Conservation (phyloP, 148 eudicot species). For the Cornus florida region DNA sequence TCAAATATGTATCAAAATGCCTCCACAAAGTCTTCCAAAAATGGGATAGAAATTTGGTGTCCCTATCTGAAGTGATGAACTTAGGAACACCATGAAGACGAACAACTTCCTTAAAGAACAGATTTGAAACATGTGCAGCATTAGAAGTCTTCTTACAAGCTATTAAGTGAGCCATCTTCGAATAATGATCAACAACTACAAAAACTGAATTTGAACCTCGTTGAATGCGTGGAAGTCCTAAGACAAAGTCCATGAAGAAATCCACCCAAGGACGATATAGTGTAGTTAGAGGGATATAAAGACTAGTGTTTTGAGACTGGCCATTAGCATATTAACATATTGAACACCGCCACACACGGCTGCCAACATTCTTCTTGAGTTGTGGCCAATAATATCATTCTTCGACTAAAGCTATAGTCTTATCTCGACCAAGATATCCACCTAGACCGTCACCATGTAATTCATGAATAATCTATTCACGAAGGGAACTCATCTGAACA, state of each 20-base stretch:
- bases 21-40: background rate
- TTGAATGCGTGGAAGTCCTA: constrained; percentile 10
- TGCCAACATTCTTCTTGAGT: background rate
- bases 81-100: background rate
- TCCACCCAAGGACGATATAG: background rate
- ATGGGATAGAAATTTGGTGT: background rate
- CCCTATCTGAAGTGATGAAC: background rate
- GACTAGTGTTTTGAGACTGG: background rate
- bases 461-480: background rate
- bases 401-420: no score
- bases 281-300: constrained; percentile 6
- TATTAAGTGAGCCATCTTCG: no score
- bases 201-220: constrained; percentile 8
- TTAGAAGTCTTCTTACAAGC: background rate
- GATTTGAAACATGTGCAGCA: background rate
- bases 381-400: no score
- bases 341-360: background rate
- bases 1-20: background rate
- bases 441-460: background rate
- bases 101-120: background rate
- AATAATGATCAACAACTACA: constrained; percentile 14
- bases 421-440: no score
- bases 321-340: background rate
- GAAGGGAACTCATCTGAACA: background rate
- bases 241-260: constrained; percentile 8